A percentile compares a stretch with the other conserved stretches of the same genome.
phyloP scores from a whole-genome alignment of 1,284 basidiomycete species.

The Inonotus obliquus region DNA sequence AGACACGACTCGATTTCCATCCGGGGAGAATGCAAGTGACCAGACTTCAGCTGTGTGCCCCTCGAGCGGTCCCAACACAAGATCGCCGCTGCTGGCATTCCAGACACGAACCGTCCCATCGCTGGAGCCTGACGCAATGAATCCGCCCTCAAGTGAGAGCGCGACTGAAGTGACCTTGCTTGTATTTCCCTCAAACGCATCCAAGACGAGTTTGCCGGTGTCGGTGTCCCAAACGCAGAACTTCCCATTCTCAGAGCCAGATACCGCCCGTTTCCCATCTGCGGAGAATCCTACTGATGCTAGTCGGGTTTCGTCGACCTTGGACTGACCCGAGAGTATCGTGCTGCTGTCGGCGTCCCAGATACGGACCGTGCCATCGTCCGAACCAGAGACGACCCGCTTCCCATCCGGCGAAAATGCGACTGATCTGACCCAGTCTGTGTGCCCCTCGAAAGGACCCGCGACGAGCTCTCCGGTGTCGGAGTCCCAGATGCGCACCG shows the following conservation, averaged over 20 bases:
- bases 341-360: slow-evolving; percentile 19
- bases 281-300: neutral
- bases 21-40: slow-evolving; percentile 6
- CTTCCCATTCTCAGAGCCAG: slow-evolving; percentile 10
- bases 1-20: slow-evolving; percentile 6
- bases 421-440: neutral
- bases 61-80: neutral
- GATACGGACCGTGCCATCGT: slow-evolving; percentile 5
- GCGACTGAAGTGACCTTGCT: slow-evolving; percentile 5
- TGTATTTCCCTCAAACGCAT: slow-evolving; percentile 10
- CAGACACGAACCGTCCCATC: slow-evolving; percentile 20
- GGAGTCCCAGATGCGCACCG: slow-evolving; percentile 6
- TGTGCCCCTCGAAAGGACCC: neutral
- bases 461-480: neutral
- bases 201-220: neutral
- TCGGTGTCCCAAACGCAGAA: slow-evolving; percentile 12
- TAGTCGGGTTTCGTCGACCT: neutral
- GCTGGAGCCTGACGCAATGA: slow-evolving; percentile 8
- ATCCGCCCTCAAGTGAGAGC: slow-evolving; percentile 14
- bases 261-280: slow-evolving; percentile 12
- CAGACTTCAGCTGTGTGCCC: neutral
- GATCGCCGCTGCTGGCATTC: neutral
- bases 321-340: neutral
- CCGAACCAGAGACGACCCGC: neutral
- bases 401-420: neutral